Evolutionary conservation across 2,329 filamentous ascomycete genomes (phyloP).

Genomic region (Diaporthe vaccinii): DNA sequence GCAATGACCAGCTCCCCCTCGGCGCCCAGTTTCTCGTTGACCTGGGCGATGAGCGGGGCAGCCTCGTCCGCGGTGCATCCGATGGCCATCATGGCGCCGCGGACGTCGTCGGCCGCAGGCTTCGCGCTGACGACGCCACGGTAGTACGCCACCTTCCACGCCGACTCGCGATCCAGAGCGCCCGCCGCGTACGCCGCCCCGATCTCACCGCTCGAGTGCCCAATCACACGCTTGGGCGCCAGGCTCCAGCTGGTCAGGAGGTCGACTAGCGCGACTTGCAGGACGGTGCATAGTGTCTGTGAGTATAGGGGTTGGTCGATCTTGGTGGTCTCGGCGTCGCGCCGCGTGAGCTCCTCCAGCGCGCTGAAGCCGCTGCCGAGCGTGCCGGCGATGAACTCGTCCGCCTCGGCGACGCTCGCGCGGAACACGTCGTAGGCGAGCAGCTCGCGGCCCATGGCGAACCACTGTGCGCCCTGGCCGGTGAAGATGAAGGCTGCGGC

Average conservation of each 20-base stretch:
- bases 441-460: slow-evolving; percentile 46
- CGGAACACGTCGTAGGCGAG: slow-evolving; percentile 44
- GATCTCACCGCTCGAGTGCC: slow-evolving; percentile 47
- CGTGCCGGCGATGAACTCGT: slow-evolving; percentile 19
- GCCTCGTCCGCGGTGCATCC: slow-evolving; percentile 36
- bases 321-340: slow-evolving; percentile 41
- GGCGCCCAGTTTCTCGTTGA: slow-evolving; percentile 40
- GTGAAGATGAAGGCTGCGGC: slow-evolving; percentile 49
- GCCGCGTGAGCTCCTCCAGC: slow-evolving; percentile 46
- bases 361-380: slow-evolving; percentile 29
- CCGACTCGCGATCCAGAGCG: slow-evolving; percentile 40
- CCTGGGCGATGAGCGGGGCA: slow-evolving; percentile 41
- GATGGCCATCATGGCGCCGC: slow-evolving; percentile 38
- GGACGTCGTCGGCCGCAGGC: slow-evolving; percentile 5
- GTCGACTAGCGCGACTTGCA: slow-evolving; percentile 53
- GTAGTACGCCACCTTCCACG: slow-evolving; percentile 44
- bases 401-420: slow-evolving; percentile 31
- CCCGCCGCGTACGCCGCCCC: slow-evolving; percentile 46
- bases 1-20: slow-evolving; percentile 45
- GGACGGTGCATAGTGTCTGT: slow-evolving; percentile 49
- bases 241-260: slow-evolving; percentile 45
- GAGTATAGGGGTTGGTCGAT: slow-evolving; percentile 48
- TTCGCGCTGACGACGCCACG: slow-evolving; percentile 40
- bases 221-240: slow-evolving; percentile 41
- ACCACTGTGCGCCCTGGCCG: slow-evolving; percentile 53